Conservation (phyloP, 164 flowering plant genomes). For the Stephania cephalantha region DNA sequence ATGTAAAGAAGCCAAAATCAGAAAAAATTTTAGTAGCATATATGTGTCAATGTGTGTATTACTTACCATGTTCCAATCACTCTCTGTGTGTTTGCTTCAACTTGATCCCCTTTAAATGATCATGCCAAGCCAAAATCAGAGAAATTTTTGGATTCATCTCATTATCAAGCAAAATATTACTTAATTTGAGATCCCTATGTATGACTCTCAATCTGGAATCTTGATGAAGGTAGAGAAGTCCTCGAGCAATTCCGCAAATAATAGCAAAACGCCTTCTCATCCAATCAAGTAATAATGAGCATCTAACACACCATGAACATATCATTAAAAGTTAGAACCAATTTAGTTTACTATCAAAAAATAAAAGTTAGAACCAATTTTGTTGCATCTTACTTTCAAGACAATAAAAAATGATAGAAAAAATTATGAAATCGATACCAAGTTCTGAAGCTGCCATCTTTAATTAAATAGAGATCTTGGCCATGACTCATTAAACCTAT, state of each 20-base stretch:
- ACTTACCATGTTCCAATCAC: conserved; percentile 22
- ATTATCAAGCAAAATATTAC: conserved; percentile 15
- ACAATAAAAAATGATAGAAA: no score
- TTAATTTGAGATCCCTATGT: conserved; percentile 17
- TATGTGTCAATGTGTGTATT: no score
- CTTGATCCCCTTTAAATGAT: conserved; percentile 8
- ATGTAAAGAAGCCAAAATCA: background rate
- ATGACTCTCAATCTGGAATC: conserved; percentile 17
- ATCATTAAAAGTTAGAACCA: no score
- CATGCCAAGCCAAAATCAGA: conserved; percentile 20
- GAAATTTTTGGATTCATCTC: conserved; percentile 17
- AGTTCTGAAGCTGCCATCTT: conserved; percentile 7
- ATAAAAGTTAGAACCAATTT: no score
- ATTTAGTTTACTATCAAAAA: no score
- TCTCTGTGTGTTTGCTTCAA: conserved; percentile 11
- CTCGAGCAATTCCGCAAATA: conserved; percentile 15
- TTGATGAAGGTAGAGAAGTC: conserved; percentile 17
- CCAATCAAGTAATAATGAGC: conserved; percentile 8
- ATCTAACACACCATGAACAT: no score
- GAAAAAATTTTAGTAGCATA: background rate
- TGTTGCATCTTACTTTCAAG: no score
- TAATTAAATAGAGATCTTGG: background rate
- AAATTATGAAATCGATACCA: background rate
- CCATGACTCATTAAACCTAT: background rate
- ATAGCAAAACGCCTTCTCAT: conserved; percentile 9